These are phyloP conservation scores for Auriculariales sp. DNA, from an alignment of 768 basidiomycete genomes.

Conservation along the genomic window DNA sequence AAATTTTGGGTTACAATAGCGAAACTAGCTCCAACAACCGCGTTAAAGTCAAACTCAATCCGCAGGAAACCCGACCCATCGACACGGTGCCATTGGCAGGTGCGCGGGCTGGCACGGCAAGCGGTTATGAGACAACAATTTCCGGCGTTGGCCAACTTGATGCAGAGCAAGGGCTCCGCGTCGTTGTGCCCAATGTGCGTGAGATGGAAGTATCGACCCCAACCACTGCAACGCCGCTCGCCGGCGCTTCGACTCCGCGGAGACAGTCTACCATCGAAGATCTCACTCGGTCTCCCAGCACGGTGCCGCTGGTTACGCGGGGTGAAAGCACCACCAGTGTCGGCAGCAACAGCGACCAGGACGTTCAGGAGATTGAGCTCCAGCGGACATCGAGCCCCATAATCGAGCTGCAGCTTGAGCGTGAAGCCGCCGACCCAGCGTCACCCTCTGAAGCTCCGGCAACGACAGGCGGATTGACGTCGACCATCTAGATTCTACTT, in stretches of 20 bases:
- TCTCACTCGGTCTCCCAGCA: not conserved
- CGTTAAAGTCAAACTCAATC: constrained; percentile 57
- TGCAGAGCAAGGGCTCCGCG: constrained; percentile 22
- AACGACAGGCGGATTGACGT: not conserved
- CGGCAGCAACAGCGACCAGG: too few species aligned
- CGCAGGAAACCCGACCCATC: constrained; percentile 47
- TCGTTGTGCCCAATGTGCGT: too few species aligned
- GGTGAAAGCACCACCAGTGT: too few species aligned
- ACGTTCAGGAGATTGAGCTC: not conserved
- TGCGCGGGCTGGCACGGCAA: constrained; percentile 44
- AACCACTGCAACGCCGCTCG: not conserved
- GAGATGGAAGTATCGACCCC: too few species aligned
- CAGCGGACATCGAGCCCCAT: not conserved
- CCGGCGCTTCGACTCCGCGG: not conserved
- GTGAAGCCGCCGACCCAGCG: not conserved
- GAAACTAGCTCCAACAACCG: constrained; percentile 75
- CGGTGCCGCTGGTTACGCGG: not conserved
- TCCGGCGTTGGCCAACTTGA: constrained; percentile 30
- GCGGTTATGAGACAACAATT: constrained; percentile 48
- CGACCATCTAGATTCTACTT: not conserved
- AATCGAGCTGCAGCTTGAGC: not conserved
- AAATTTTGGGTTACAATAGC: constrained; percentile 32
- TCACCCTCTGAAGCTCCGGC: not conserved
- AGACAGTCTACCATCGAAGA: not conserved
- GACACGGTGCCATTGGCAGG: constrained; percentile 62